A percentile compares a stretch with the other conserved stretches of the same genome.
These are phyloP conservation scores for Periconia sp. DNA, from an alignment of 2,329 filamentous ascomycete genomes.

Conservation along the genomic window DNA sequence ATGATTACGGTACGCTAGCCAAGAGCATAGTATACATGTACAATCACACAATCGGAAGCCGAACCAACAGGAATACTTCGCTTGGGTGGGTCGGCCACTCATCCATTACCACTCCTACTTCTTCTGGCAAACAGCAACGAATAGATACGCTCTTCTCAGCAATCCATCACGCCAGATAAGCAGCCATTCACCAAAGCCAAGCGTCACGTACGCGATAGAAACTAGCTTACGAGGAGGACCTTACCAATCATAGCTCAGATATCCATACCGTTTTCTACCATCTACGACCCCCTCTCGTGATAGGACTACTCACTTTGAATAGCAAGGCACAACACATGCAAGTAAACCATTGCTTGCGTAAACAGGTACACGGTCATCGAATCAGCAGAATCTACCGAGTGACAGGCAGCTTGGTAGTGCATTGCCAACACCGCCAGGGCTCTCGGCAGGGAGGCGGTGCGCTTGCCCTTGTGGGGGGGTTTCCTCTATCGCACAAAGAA, in stretches of 20 bases:
- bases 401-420: background rate
- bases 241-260: background rate
- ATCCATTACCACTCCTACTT: background rate
- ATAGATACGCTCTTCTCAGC: background rate
- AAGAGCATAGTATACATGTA: background rate
- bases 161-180: background rate
- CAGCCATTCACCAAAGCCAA: background rate
- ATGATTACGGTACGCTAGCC: background rate
- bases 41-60: background rate
- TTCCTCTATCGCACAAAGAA: conserved; percentile 20
- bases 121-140: background rate
- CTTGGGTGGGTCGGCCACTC: background rate
- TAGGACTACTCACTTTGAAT: too few relatives aligned
- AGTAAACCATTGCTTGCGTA: background rate
- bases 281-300: background rate
- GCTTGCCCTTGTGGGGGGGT: conserved; percentile 1
- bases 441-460: conserved; percentile 36
- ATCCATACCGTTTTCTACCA: background rate
- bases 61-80: background rate
- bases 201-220: background rate
- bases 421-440: conserved; percentile 17
- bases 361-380: background rate
- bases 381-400: background rate
- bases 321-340: background rate
- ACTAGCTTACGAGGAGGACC: background rate